phyloP scores from a whole-genome alignment of 1,284 basidiomycete genomes.

The Coniferiporia weirii region DNA sequence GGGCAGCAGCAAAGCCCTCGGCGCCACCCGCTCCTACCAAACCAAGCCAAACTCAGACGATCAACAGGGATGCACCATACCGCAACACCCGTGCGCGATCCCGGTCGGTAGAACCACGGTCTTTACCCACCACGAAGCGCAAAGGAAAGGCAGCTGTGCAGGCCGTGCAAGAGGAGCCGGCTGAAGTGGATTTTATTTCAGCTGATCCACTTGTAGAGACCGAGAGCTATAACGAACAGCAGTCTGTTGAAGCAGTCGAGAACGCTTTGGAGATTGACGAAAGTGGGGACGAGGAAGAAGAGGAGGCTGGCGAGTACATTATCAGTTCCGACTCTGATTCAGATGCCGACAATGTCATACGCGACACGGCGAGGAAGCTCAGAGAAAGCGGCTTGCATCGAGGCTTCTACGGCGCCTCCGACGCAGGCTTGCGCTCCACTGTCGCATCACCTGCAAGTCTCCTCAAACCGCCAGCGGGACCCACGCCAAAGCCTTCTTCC shows the following conservation, averaged over 20 bases:
- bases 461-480: neutral
- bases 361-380: neutral
- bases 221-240: constrained; percentile 2
- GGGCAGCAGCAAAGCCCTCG: neutral
- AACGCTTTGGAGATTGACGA: neutral
- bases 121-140: neutral
- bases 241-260: constrained; percentile 13
- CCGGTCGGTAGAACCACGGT: constrained; percentile 11
- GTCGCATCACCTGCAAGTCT: neutral
- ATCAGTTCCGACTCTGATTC: constrained; percentile 4
- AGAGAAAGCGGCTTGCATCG: neutral
- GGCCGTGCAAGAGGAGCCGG: neutral
- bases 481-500: neutral
- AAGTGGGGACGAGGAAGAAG: constrained; percentile 3
- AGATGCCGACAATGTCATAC: constrained; percentile 4
- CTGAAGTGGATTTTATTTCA: neutral
- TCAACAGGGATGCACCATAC: constrained; percentile 6
- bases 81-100: constrained; percentile 11
- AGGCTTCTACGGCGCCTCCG: neutral
- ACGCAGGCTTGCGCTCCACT: neutral
- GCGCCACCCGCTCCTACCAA: neutral
- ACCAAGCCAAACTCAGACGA: neutral
- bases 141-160: neutral
- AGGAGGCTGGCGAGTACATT: neutral
- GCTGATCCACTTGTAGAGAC: neutral